Base-by-base conservation (phyloP, 441 rosid genomes). In the Populus hybrid region DNA sequence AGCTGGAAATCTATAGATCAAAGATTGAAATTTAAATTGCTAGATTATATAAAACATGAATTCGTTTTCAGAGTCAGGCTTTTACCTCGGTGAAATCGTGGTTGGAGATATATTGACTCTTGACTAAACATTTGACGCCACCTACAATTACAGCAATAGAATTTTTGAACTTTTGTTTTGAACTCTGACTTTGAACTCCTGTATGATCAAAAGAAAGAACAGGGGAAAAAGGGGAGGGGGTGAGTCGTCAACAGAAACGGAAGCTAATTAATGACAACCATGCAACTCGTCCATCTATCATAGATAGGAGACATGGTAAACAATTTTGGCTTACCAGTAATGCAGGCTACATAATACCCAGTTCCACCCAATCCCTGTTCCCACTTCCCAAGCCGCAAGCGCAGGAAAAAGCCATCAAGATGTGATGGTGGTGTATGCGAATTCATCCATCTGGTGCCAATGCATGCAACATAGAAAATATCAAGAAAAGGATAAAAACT, bases 381-480 rank as follows among this genome's bases (percentile, higher is more conserved):
- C 98, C 95, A 87, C 82, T 90, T 92, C 68, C 97, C 92, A 4
- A 95, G 86, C 75, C 97, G 87, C 88, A 94, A 82, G 36, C 98
- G 93, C 84, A 95, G 80, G 81, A 88, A 92, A 77, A 87, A 88
- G 10, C 99, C 99, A 83, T 91, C 82, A 18, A 94, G 98, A 72
- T 79, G 85, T 9, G 85, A 79, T 30, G 82, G 80, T 32, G 97
- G 83, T 79, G 80, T 79, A 32, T 61, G 78, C 21, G 88, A 86
- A 69, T 85, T 87, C 82, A 85, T 86, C 91, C 91, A 95, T 81
- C 99, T 94, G 84, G 76, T 78, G 53, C 36, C 66, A 65, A 64
- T 24, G 53, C 72, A 75, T 42, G 35, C 72, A 75, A 46, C 28
- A 61, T 2, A 46, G 63, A 74, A 66, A 75, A 76, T 24, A 68